A percentile compares a stretch with the other conserved stretches of the same genome.
Conservation (phyloP, 2,329 filamentous ascomycete genomes). For the Huntiella omanensis region DNA sequence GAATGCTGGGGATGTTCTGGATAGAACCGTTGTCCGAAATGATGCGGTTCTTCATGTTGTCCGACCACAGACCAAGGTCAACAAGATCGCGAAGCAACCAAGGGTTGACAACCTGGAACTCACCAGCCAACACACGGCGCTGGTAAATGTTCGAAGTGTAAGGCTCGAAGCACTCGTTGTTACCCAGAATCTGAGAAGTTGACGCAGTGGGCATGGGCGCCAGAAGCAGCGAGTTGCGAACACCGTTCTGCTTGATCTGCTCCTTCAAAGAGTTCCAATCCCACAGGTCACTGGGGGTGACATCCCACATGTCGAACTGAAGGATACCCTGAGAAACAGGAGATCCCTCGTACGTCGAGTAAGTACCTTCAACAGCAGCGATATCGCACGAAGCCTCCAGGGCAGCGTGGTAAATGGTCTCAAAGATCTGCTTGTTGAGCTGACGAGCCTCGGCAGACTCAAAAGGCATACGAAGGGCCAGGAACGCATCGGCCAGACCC, state of each 20-base stretch:
- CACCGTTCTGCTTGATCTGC: slow-evolving; percentile 78
- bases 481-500: slow-evolving; percentile 93
- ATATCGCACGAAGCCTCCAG: slow-evolving; percentile 77
- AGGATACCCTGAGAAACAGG: slow-evolving; percentile 89
- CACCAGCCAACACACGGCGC: slow-evolving; percentile 87
- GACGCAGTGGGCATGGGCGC: slow-evolving; percentile 97
- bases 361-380: slow-evolving; percentile 65
- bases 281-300: slow-evolving; percentile 86
- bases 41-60: slow-evolving; percentile 99
- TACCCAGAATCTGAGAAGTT: slow-evolving; percentile 92
- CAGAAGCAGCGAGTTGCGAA: slow-evolving; percentile 87
- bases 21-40: slow-evolving; percentile 92
- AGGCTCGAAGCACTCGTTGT: slow-evolving; percentile 99
- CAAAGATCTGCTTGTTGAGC: slow-evolving; percentile 96
- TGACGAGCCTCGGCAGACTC: slow-evolving; percentile 86
- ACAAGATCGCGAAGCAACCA: slow-evolving; percentile 97
- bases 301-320: slow-evolving; percentile 97
- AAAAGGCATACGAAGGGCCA: slow-evolving; percentile 89
- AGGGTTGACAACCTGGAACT: slow-evolving; percentile 98
- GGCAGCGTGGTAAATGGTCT: slow-evolving; percentile 96
- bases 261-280: slow-evolving; percentile 83
- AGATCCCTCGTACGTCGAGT: slow-evolving; percentile 80
- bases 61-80: slow-evolving; percentile 94
- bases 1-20: slow-evolving; percentile 93
- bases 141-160: slow-evolving; percentile 99